Conservation (phyloP, 148 eudicot species). For the Camellia japonica region DNA sequence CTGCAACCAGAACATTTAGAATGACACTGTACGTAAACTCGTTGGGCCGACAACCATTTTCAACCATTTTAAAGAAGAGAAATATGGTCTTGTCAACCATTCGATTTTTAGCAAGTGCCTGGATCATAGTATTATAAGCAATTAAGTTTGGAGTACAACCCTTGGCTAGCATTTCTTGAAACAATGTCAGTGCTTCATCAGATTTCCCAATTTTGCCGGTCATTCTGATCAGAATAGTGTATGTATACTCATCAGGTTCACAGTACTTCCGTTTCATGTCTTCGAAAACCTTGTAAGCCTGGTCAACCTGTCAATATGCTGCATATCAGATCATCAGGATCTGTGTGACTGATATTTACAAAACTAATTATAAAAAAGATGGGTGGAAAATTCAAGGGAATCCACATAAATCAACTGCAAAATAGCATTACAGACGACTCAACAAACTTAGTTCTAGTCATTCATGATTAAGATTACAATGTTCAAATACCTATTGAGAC, state of each 20-base stretch:
- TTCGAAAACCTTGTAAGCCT: slow-evolving; percentile 60
- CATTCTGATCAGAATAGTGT: slow-evolving; percentile 87
- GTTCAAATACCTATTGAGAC: not conserved
- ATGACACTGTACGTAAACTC: slow-evolving; percentile 82
- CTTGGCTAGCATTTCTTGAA: slow-evolving; percentile 79
- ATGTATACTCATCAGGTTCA: slow-evolving; percentile 85
- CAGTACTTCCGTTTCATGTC: slow-evolving; percentile 78
- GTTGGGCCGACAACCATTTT: slow-evolving; percentile 76
- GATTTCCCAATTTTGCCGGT: slow-evolving; percentile 66
- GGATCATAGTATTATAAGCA: slow-evolving; percentile 78
- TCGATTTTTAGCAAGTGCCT: slow-evolving; percentile 61
- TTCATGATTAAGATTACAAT: not conserved
- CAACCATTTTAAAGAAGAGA: slow-evolving; percentile 80
- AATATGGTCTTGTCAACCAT: slow-evolving; percentile 67
- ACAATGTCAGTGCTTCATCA: slow-evolving; percentile 56
- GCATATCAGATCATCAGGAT: slow-evolving; percentile 63
- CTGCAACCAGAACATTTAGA: slow-evolving; percentile 64
- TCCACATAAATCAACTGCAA: not conserved
- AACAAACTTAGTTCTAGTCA: not conserved
- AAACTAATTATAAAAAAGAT: not conserved
- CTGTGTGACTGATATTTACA: not conserved
- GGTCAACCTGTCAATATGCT: slow-evolving; percentile 68
- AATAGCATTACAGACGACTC: not conserved
- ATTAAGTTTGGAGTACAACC: slow-evolving; percentile 62
- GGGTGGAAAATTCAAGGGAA: not conserved